Base-by-base conservation (phyloP, 2,329 filamentous ascomycete species). In the Fusarium abutilonis region DNA sequence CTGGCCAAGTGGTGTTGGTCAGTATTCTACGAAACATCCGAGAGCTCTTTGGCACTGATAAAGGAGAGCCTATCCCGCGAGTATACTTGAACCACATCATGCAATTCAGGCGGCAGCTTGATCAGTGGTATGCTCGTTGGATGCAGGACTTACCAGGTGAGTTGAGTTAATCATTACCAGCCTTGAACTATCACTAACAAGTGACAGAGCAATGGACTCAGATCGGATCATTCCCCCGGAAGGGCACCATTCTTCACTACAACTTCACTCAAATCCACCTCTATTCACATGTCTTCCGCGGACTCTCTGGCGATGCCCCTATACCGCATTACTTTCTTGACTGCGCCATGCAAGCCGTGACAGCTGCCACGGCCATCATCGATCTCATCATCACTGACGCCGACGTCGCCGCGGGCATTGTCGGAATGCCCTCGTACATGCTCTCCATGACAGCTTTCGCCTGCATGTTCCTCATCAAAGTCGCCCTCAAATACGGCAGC, bases 1-100 rank as follows among this genome's bases (percentile, higher is more conserved):
- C 84, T n/a, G 85, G 84, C 17, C 85, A 88, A 64, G 83, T 88
- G 28, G 81, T 82, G 0, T 67, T 88, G 32, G 79, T 88, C 31
- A 81, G 82, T 40, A 87, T 87, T 38, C 74, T 88, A 59, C 81
- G 82, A 72, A 79, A 83, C 73, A 74, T 86, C 70, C 74, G 83
- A 66, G 75, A 86, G 21, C 67, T 84, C 2, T 87, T 88, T 65
- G 85, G 86, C 0, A 81, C 81, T 1, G 84, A 87, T 52, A 81
- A 77, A 4, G 81, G 84, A 8, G 80, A 83, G 35, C 76, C 81
- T 0, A 74, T 87, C 8, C 81, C 82, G 0, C 77, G 81, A 40
- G 79, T 80, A 3, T 83, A 85, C 51, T 78, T 82, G 35, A 78
- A 80, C n/a, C 84, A 86, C 48, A 74, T 75, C 17, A 60, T 65